Base-by-base conservation (phyloP, 805 yeast species). In the Kregervanrija pseudodelftensis region DNA sequence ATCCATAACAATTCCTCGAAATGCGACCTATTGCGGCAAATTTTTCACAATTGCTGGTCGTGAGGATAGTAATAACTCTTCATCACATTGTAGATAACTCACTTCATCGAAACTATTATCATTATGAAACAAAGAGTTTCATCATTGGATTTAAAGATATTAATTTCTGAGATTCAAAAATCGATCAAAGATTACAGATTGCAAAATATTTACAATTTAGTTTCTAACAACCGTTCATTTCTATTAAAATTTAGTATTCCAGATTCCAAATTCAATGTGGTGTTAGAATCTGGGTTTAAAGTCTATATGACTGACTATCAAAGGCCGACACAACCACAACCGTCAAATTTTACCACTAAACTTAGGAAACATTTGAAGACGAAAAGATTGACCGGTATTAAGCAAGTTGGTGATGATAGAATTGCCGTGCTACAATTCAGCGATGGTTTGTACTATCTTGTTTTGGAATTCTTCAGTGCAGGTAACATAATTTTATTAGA, bases 391-490 rank as follows among this genome's bases (percentile, higher is more conserved):
- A 76, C 93, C 1, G 74, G 76, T 33, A 66, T 91, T 37, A 77
- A 74, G 51, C 95, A 89, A 53, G 76, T 91, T 4, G 82, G 80
- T 1, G 76, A 80, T 55, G 96, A 89, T 59, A 74, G 98, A 61
- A 78, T 87, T n/a, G 68, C 87, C 37, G 95, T 89, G 0, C 63
- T 91, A 38, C 80, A 86, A 48, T 91, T 91, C 64, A 80, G 90
- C 38, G 95, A 87, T 55, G 96, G 96, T 2, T 56, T 77, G 42
- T 80, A 67, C 57, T 82, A 85, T 54, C 66, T 91, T 51, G 95
- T 87, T 0, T 64, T 91, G 43, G 99, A 91, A 63, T 91, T 91
- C 57, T 91, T 90, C 67, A 85, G 96, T 59, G 96, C 96, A 3
- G 99, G 99, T 28, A 91, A 91, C 59, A 77, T 91, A 44, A 68